Evolutionary conservation across 1,284 basidiomycete genomes (phyloP).

Genomic region (Sporisorium exsertum): DNA sequence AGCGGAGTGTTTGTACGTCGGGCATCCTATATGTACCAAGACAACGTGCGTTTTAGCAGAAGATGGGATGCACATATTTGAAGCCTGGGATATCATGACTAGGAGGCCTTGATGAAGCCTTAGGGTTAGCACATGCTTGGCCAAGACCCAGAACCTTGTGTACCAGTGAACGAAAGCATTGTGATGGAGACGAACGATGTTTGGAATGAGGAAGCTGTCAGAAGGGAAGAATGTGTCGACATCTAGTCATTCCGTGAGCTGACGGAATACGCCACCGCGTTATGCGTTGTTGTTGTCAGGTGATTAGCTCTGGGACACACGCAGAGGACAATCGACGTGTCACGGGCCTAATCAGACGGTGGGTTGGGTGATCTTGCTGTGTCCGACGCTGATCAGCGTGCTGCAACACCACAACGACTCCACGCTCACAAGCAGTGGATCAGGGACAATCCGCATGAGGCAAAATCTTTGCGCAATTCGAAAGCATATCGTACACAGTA

Average conservation of each 20-base stretch:
- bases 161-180: background rate
- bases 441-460: background rate
- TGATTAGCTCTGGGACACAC: slow-evolving; percentile 1
- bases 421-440: background rate
- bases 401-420: background rate
- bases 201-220: background rate
- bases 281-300: background rate
- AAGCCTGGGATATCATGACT: background rate
- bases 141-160: background rate
- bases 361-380: background rate
- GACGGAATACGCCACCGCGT: slow-evolving; percentile 1
- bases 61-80: background rate
- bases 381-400: background rate
- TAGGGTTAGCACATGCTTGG: background rate
- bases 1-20: background rate
- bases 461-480: slow-evolving; percentile 3
- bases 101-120: background rate
- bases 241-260: slow-evolving; percentile 22
- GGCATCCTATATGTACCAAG: background rate
- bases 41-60: background rate
- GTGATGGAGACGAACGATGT: background rate
- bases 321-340: background rate
- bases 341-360: background rate
- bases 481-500: slow-evolving; percentile 6
- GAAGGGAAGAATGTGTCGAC: slow-evolving; percentile 20